phyloP scores from a whole-genome alignment of 2,329 filamentous ascomycete species.

The Fusarium redolens region DNA sequence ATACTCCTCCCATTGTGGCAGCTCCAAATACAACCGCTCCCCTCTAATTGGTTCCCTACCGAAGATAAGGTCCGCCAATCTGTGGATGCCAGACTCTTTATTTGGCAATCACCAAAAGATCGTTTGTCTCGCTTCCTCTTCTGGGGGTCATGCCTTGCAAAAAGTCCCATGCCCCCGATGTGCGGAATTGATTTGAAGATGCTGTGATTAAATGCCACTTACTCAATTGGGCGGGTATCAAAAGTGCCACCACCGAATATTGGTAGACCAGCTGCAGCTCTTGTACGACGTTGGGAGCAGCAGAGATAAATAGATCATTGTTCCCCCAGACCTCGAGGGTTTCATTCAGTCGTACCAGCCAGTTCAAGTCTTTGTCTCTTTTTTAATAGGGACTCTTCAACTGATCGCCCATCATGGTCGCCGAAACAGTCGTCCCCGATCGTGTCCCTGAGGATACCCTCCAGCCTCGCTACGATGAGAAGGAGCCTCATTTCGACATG shows the following conservation, averaged over 20 bases:
- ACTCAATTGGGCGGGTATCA: constrained; percentile 4
- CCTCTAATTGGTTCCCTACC: neutral
- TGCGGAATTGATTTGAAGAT: neutral
- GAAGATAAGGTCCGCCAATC: constrained; percentile 19
- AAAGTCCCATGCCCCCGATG: constrained; percentile 1
- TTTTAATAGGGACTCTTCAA: neutral
- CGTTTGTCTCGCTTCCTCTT: constrained; percentile 27
- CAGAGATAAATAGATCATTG: constrained; percentile 30
- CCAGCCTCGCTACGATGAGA: constrained; percentile 40
- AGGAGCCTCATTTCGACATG: constrained; percentile 38
- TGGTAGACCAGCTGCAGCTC: too few species aligned
- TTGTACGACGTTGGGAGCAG: neutral
- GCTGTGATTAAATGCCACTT: neutral
- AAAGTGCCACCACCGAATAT: constrained; percentile 15
- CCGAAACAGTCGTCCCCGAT: constrained; percentile 32
- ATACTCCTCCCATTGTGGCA: constrained; percentile 19
- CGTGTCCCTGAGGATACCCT: constrained; percentile 28
- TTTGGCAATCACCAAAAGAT: constrained; percentile 13
- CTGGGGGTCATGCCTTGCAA: neutral
- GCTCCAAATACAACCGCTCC: constrained; percentile 3
- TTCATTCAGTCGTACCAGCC: constrained; percentile 7
- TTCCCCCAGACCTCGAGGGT: neutral
- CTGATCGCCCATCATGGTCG: constrained; percentile 29
- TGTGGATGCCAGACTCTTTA: neutral
- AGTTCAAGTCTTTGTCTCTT: constrained; percentile 4